Evolutionary conservation across 805 yeast genomes (phyloP), one percentile per base, ranked within the genome.

Genomic region (Jamesozyma hellenica): DNA sequence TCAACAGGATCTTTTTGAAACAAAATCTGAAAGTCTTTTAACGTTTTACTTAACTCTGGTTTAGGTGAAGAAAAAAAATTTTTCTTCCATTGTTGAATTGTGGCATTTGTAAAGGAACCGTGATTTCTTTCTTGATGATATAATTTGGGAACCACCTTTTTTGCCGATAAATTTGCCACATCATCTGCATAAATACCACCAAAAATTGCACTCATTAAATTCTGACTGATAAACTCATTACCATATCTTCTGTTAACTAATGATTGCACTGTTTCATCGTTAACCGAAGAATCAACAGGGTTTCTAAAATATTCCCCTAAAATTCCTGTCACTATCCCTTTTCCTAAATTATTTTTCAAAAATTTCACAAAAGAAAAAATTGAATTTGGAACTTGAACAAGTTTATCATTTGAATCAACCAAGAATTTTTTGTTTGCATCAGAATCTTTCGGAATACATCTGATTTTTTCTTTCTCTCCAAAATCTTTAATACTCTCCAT

Each of bases 111-210:
- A 2, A 82, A 55, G 0, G 86, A 77, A 0, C 87, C 84, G 53
- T 73, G 63, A 6, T 71, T 59, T 23, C 62, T 53, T 53, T 87
- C 96, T 34, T 78, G 58, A 11, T 72, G 64, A 35, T 69, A 75
- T 48, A 85, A 50, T 9, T 60, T 50, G 3, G 79, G 77, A 45
- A 84, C 55, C 0, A 84, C 67, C 4, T 82, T 67, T 16, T 72
- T 62, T 0, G 81, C 76, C 64, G 95, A 82, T 36, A 90, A 60
- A 41, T 72, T 65, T 5, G 68, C 52, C 2, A 77, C 68, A 58
- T 88, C 94, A n/a, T 85, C 92, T 1, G 94, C 96, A 58, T 87
- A 90, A 1, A 92, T 77, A 0, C 98, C 98, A 53, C 87, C 86
- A 56, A 82, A 67, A 4, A 87, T 63, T 0, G 95, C 97, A 59